Base-by-base conservation (phyloP, 2,329 filamentous ascomycete genomes). In the Cercospora canescens region DNA sequence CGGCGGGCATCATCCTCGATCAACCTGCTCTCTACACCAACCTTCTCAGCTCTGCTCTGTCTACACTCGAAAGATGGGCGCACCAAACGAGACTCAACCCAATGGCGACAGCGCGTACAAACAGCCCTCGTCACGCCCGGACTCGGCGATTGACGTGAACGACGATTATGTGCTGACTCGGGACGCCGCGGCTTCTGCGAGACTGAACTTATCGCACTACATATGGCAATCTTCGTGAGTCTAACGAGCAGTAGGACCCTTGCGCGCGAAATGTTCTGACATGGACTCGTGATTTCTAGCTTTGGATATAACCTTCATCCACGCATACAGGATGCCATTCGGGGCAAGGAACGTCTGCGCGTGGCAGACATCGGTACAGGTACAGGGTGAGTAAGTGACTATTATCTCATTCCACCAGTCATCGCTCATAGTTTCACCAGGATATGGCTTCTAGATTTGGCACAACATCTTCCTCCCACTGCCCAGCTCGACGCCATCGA, bases 401-500 rank as follows among this genome's bases (percentile, higher is more conserved):
- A 14, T 52, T 24, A 18, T 12, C n/a, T 45, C 16, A n/a, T 60
- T 6, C 21, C 41, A n/a, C 14, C 41, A 11, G 26, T 48, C 41
- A 28, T 52, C 6, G 28, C 54, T 66, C 34, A 65, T 39, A 7
- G 16, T 37, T 45, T 28, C 14, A 14, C 14, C 18, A 70, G 68
- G 11, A 67, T 69, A 62, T 69, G 69, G 69, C 65, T 70, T 6
- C 65, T 70, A 37, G 69, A 70, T 41, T 59, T 70, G 63, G 69
- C 65, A n/a, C 61, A 69, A 21, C 65, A 69, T 26, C 56, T 70
- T 21, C 69, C 69, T n/a, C 21, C 28, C 2, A 66, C 65, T 8
- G 64, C 67, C 7, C 63, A 64, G 28, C 63, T 75, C n/a, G 71
- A 75, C 37, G 71, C 63, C 8, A 69, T 73, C 55, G 73, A 73